Conservation (phyloP, 225 moss, liverwort and hornwort genomes). For the Pseudisothecium myosuroides region DNA sequence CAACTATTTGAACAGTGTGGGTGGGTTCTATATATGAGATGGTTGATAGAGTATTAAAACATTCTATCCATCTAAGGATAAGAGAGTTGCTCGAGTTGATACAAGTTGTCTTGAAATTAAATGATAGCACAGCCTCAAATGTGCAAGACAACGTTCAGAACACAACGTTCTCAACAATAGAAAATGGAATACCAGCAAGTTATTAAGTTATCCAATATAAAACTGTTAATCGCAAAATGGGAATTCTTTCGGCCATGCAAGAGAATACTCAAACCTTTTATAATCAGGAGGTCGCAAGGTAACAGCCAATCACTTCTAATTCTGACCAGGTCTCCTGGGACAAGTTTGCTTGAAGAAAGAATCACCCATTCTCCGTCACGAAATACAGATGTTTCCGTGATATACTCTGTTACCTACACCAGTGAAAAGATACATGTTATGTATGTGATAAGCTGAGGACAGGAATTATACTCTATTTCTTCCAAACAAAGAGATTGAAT, state of each 20-base stretch:
- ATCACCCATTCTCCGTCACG: slow-evolving; percentile 45
- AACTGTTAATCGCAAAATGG: neutral
- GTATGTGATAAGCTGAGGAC: neutral
- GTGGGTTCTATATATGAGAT: neutral
- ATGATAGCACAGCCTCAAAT: neutral
- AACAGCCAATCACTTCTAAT: slow-evolving; percentile 59
- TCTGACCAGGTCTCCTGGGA: slow-evolving; percentile 72
- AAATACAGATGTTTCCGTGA: slow-evolving; percentile 44
- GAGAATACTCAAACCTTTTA: slow-evolving; percentile 35
- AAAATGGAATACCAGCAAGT: neutral
- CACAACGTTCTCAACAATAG: neutral
- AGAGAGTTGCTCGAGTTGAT: neutral
- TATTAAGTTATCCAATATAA: neutral
- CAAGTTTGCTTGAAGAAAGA: slow-evolving; percentile 44
- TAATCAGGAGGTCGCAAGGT: slow-evolving; percentile 63
- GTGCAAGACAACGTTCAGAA: neutral
- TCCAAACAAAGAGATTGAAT: neutral
- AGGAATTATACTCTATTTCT: neutral
- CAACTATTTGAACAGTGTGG: neutral
- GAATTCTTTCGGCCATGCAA: neutral
- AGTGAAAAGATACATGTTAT: neutral
- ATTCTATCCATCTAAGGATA: neutral
- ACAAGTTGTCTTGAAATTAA: neutral
- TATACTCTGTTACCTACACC: slow-evolving; percentile 51
- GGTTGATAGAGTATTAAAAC: neutral